These are phyloP conservation scores for Populus hybrid DNA, from an alignment of 441 rosid species.

Conservation along the genomic window DNA sequence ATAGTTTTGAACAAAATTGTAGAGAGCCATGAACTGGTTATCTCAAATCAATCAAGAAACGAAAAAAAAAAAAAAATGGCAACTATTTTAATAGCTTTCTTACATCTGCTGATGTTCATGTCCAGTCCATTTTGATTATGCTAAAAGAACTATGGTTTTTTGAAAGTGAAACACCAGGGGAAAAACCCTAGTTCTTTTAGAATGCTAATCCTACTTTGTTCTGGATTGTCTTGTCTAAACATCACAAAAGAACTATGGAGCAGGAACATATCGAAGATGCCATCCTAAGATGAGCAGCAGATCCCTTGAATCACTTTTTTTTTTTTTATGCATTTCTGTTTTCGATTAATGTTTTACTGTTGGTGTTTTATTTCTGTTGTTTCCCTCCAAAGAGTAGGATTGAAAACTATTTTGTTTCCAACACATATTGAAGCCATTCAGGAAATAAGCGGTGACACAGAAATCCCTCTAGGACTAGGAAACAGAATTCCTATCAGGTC, in stretches of 20 bases:
- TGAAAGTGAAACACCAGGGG: too few species aligned
- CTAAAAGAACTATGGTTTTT: too few species aligned
- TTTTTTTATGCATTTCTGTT: not conserved
- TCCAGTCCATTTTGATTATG: not conserved
- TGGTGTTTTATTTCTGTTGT: too few species aligned
- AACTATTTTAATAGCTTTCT: not conserved
- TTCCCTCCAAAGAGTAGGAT: too few species aligned
- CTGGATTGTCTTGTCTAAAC: not conserved
- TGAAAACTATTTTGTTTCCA: too few species aligned
- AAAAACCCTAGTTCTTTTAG: too few species aligned
- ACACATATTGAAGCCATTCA: too few species aligned
- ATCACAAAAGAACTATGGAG: not conserved
- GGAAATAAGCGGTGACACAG: too few species aligned
- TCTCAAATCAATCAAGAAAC: constrained; percentile 15
- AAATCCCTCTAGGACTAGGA: too few species aligned
- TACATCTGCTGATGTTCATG: not conserved
- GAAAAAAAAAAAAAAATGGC: not conserved
- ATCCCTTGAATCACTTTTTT: not conserved
- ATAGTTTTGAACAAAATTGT: constrained; percentile 32
- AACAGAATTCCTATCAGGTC: too few species aligned
- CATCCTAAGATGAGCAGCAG: not conserved
- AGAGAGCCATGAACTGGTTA: constrained; percentile 27
- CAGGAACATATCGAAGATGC: not conserved
- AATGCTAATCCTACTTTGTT: not conserved
- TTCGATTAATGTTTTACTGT: too few species aligned